phyloP scores from a whole-genome alignment of 2,329 filamentous ascomycete species.

The Phialemonium atrogriseum region DNA sequence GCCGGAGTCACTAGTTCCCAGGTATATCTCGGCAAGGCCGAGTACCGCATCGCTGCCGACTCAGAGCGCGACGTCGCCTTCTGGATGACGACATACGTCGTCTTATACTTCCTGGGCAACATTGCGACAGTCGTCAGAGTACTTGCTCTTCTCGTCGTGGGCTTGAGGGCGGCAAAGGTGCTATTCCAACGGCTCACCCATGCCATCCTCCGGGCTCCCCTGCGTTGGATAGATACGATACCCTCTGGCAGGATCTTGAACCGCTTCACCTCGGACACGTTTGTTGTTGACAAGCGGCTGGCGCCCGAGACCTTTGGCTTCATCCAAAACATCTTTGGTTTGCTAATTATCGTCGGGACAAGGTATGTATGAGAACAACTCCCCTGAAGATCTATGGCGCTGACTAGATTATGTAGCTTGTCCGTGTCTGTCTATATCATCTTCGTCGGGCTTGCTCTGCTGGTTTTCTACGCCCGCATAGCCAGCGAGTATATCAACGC shows the following conservation, averaged over 20 bases:
- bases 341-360: conserved; percentile 27
- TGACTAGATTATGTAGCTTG: conserved; percentile 9
- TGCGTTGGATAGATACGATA: conserved; percentile 30
- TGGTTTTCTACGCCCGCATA: conserved; percentile 23
- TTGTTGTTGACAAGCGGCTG: conserved; percentile 26
- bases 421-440: conserved; percentile 26
- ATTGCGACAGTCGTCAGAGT: conserved; percentile 14
- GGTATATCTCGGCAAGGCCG: conserved; percentile 8
- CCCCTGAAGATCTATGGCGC: conserved; percentile 22
- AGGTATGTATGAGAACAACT: conserved; percentile 14
- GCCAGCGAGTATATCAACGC: conserved; percentile 26
- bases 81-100: conserved; percentile 20
- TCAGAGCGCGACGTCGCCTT: conserved; percentile 11
- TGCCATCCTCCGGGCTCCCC: conserved; percentile 28
- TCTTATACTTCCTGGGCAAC: conserved; percentile 18
- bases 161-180: conserved; percentile 19
- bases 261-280: conserved; percentile 31
- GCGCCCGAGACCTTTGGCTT: conserved; percentile 19
- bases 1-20: conserved; percentile 1
- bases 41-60: conserved; percentile 5
- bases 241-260: conserved; percentile 33
- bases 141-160: conserved; percentile 19
- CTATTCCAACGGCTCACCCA: conserved; percentile 25
- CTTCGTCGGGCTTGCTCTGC: conserved; percentile 24
- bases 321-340: conserved; percentile 17